Conservation (phyloP, 164 flowering plant species). For the Houttuynia cordata region DNA sequence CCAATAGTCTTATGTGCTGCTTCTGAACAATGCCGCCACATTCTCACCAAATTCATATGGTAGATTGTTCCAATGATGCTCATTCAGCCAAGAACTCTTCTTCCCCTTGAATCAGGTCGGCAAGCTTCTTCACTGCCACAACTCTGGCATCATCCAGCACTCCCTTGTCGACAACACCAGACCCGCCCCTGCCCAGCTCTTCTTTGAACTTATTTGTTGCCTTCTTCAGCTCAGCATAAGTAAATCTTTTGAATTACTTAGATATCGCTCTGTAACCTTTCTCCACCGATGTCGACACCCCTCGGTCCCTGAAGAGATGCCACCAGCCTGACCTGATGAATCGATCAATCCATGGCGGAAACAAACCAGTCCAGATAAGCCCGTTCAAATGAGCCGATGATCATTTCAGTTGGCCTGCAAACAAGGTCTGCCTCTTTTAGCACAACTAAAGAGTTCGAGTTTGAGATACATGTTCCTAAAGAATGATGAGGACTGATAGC, state of each 20-base stretch:
- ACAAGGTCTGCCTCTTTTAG: neutral
- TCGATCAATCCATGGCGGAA: slow-evolving; percentile 9
- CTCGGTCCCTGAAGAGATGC: slow-evolving; percentile 2
- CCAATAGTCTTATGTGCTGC: slow-evolving; percentile 8
- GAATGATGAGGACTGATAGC: slow-evolving; percentile 1
- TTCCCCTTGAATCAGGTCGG: slow-evolving; percentile 14
- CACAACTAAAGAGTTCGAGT: neutral
- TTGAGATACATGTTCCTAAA: slow-evolving; percentile 6
- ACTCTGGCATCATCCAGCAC: slow-evolving; percentile 11
- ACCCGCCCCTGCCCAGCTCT: slow-evolving; percentile 17
- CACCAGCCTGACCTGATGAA: slow-evolving; percentile 12
- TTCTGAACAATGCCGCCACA: slow-evolving; percentile 19
- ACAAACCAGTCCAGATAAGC: slow-evolving; percentile 8
- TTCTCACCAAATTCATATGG: slow-evolving; percentile 20
- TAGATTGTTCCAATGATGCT: slow-evolving; percentile 15
- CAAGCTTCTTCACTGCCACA: slow-evolving; percentile 15
- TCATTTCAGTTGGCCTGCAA: neutral
- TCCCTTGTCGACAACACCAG: slow-evolving; percentile 12
- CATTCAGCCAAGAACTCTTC: slow-evolving; percentile 20
- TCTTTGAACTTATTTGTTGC: slow-evolving; percentile 14
- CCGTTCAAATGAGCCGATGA: neutral
- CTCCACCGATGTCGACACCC: neutral
- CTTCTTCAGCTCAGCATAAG: slow-evolving; percentile 13
- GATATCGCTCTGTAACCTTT: slow-evolving; percentile 10
- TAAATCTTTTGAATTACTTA: slow-evolving; percentile 13